Conservation (phyloP, 192 early-diverging fungal genomes). For the Umbelopsis isabellina region DNA sequence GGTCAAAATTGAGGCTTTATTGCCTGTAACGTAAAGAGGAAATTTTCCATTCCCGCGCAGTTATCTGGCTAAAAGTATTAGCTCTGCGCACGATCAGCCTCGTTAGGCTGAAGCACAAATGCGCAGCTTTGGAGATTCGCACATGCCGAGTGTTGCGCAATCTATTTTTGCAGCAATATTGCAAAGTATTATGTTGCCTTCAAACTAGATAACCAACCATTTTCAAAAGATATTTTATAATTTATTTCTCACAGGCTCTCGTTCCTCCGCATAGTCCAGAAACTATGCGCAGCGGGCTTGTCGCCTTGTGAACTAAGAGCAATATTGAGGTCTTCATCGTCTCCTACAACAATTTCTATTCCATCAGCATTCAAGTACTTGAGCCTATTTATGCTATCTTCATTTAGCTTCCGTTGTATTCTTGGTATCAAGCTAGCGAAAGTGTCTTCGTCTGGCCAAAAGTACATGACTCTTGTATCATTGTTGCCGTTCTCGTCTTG, state of each 20-base stretch:
- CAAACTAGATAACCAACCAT: neutral
- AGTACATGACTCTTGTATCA: neutral
- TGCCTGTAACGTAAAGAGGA: neutral
- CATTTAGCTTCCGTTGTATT: neutral
- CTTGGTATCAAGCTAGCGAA: neutral
- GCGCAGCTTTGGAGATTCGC: too few species aligned
- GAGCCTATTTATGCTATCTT: neutral
- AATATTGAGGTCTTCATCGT: neutral
- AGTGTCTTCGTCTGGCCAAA: neutral
- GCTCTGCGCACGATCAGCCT: too few species aligned
- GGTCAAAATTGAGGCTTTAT: too few species aligned
- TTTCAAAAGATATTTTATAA: neutral
- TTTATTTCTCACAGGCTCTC: neutral
- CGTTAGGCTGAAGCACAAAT: too few species aligned
- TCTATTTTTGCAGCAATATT: too few species aligned
- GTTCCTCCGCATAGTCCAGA: neutral
- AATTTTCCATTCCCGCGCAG: neutral
- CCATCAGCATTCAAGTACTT: neutral
- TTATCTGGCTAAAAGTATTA: too few species aligned
- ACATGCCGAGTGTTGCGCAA: too few species aligned
- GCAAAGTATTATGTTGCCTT: too few species aligned
- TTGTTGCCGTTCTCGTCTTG: neutral
- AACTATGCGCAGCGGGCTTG: neutral
- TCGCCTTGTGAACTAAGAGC: neutral
- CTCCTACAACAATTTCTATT: constrained; percentile 7